Evolutionary conservation across 2,329 filamentous ascomycete genomes (phyloP), one percentile per base, ranked within the genome.

Genomic region (Clonostachys rosea): DNA sequence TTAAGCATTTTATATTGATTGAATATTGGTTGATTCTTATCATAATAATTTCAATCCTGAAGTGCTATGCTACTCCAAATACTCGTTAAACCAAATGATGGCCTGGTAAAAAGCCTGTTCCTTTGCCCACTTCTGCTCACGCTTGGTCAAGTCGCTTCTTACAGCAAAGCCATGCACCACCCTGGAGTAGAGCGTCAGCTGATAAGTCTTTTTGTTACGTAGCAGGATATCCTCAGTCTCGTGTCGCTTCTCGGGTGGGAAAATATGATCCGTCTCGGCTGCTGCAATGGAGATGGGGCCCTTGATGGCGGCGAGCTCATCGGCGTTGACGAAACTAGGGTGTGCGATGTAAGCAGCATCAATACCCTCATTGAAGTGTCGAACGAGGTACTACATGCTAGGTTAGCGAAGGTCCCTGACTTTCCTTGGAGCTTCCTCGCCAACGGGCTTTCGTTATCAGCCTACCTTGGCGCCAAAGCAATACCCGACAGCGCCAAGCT

Each of bases 81-180:
- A 24, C 18, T 12, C 24, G 16, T 44, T 30, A n/a, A 44, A 44
- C 30, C 30, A 44, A n/a, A 35, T 63, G 45, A 91, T 74, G 34
- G 88, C 88, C 73, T 94, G 89, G 52, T 75, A 59, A 62, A 94
- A 94, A 6, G 89, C 89, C 67, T 86, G 81, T 68, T 95, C 88
- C 76, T 89, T 91, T 36, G 87, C 84, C 57, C 78, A 92, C 63
- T 78, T 82, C 59, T 79, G 64, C 42, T 70, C 53, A 62, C 75
- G 76, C 52, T 83, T 75, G 50, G 58, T 75, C 34, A 76, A 49
- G 60, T 94, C 86, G 33, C 74, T 75, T 47, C 88, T 79, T 3
- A 91, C 83, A 8, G 83, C 75, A 58, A 94, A 95, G 0, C 89
- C 89, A 64, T 95, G 89, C 47, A 68, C 66, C 30, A 89, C 82